Conservation (phyloP, 2,329 filamentous ascomycete species). For the Apiospora kogelbergensis region DNA sequence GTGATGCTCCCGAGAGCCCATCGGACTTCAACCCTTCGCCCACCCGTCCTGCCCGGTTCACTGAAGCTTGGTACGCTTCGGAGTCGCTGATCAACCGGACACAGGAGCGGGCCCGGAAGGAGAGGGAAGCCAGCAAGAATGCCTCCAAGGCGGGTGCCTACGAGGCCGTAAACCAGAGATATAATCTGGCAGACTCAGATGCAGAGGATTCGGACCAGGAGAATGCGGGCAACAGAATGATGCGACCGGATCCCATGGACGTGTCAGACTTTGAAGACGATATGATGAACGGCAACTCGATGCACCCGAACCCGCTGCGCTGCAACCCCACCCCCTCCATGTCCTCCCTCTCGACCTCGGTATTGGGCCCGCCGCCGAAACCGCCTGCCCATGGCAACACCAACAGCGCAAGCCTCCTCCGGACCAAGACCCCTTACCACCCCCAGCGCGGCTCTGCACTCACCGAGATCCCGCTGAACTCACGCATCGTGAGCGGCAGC, state of each 20-base stretch:
- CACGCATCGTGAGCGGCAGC: conserved; percentile 41
- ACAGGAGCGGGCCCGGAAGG: conserved; percentile 48
- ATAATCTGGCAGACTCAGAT: conserved; percentile 32
- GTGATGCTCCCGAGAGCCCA: neutral
- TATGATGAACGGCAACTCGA: conserved; percentile 21
- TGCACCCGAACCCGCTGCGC: conserved; percentile 54
- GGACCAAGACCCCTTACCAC: conserved; percentile 32
- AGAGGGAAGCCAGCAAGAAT: conserved; percentile 34
- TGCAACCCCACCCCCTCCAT: conserved; percentile 43
- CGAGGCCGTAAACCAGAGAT: conserved; percentile 45
- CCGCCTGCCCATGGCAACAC: conserved; percentile 13
- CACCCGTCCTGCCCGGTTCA: conserved; percentile 46
- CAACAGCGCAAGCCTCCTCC: conserved; percentile 7
- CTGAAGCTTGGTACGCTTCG: conserved; percentile 54
- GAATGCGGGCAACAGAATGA: conserved; percentile 20
- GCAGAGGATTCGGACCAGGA: conserved; percentile 24
- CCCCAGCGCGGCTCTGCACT: conserved; percentile 34
- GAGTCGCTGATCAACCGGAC: conserved; percentile 56
- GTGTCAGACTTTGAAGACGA: conserved; percentile 40
- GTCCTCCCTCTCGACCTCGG: conserved; percentile 3
- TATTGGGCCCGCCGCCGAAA: conserved; percentile 18
- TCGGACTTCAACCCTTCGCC: conserved; percentile 27
- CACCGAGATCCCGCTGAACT: conserved; percentile 46
- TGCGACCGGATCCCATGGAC: conserved; percentile 26
- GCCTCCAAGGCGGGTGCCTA: conserved; percentile 39